Evolutionary conservation across 176 grass and related monocot genomes (phyloP).

Genomic region (Cocos nucifera): DNA sequence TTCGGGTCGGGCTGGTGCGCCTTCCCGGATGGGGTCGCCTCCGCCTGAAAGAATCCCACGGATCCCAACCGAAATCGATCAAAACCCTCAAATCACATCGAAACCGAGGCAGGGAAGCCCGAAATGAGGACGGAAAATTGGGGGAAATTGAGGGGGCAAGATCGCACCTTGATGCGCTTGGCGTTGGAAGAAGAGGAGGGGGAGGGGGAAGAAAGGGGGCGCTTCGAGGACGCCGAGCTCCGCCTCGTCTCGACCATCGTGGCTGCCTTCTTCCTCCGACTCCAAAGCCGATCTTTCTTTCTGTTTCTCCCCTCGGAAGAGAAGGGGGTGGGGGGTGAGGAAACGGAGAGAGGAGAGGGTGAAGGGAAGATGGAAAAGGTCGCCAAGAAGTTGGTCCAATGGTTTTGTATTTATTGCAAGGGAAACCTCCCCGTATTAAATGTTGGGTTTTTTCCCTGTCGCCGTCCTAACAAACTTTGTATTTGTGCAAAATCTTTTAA

Average conservation of each 20-base stretch:
- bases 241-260: constrained; percentile 95
- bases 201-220: constrained; percentile 18
- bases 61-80: constrained; percentile 27
- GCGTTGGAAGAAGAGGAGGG: constrained; percentile 36
- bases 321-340: no score
- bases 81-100: constrained; percentile 18
- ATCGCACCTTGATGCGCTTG: constrained; percentile 88
- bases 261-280: no score
- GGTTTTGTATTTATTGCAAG: no score
- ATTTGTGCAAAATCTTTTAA: no score
- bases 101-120: not conserved
- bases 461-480: no score
- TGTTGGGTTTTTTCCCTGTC: no score
- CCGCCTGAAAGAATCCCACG: constrained; percentile 27
- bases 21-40: constrained; percentile 18
- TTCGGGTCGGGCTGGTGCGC: not conserved
- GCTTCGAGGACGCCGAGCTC: constrained; percentile 54
- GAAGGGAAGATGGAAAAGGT: no score
- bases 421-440: no score
- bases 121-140: constrained; percentile 6
- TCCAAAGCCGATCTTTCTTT: no score
- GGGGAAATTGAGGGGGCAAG: constrained; percentile 6
- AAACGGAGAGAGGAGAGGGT: no score
- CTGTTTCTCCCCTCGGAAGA: no score
- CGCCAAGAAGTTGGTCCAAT: no score